A percentile compares a stretch with the other conserved stretches of the same genome.
These are phyloP conservation scores for Marasmius sp. DNA, from an alignment of 1,284 basidiomycete genomes.

Conservation along the genomic window DNA sequence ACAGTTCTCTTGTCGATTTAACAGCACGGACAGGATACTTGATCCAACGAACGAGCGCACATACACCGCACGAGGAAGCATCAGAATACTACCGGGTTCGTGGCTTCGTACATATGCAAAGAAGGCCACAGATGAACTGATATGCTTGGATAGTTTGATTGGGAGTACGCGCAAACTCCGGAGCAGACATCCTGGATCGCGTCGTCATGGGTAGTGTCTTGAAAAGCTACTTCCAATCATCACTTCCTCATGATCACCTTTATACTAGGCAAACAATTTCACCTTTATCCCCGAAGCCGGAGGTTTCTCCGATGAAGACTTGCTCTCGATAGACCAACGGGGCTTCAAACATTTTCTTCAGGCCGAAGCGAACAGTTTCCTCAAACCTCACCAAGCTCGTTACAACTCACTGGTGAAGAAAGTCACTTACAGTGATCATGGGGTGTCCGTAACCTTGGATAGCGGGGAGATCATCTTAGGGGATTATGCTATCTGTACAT, in stretches of 20 bases:
- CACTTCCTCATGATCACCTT: not conserved
- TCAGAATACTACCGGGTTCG: conserved; percentile 56
- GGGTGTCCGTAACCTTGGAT: conserved; percentile 45
- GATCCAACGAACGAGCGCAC: conserved; percentile 42
- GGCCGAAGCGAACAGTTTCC: conserved; percentile 53
- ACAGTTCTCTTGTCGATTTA: conserved; percentile 43
- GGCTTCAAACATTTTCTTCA: conserved; percentile 60
- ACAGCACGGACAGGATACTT: conserved; percentile 50
- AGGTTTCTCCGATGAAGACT: conserved; percentile 60
- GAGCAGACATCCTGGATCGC: conserved; percentile 64
- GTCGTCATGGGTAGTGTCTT: conserved; percentile 52
- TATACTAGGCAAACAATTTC: conserved; percentile 57
- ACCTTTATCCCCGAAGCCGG: conserved; percentile 56
- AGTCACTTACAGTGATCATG: conserved; percentile 45
- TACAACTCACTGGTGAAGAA: conserved; percentile 53
- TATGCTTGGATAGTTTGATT: conserved; percentile 34
- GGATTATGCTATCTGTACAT: conserved; percentile 61
- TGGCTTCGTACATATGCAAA: conserved; percentile 19
- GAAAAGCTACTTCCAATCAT: conserved; percentile 2
- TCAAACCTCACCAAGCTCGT: conserved; percentile 43
- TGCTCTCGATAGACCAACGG: conserved; percentile 58
- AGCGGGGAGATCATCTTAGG: conserved; percentile 45
- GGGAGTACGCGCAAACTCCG: conserved; percentile 57
- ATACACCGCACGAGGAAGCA: conserved; percentile 42
- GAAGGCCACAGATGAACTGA: not conserved